Conservation (phyloP, 2,329 filamentous ascomycete genomes). For the Geosmithia morbida region DNA sequence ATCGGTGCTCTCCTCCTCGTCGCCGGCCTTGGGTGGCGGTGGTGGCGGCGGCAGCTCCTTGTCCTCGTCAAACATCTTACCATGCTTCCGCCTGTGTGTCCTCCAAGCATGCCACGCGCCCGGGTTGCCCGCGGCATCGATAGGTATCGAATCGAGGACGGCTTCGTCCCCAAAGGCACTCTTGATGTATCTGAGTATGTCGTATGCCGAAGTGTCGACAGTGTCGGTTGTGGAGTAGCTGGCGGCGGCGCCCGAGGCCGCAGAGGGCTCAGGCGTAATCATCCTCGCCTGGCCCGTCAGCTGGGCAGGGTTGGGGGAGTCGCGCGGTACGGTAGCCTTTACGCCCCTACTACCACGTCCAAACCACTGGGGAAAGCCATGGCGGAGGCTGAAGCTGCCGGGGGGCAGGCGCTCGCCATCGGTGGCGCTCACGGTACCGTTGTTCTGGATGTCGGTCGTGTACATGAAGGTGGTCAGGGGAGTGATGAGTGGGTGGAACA, state of each 20-base stretch:
- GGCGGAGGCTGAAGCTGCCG: constrained; percentile 76
- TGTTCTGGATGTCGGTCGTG: constrained; percentile 61
- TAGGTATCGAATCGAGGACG: constrained; percentile 63
- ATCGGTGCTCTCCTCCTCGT: too few species aligned
- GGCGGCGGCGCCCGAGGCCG: background rate
- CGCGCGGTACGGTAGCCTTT: background rate
- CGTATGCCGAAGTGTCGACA: constrained; percentile 38
- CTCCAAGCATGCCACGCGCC: constrained; percentile 93
- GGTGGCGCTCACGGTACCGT: constrained; percentile 66
- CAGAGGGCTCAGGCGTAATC: constrained; percentile 14
- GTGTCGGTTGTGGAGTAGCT: background rate
- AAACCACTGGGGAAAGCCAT: constrained; percentile 89
- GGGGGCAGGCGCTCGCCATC: constrained; percentile 75
- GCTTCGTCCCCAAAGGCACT: constrained; percentile 66
- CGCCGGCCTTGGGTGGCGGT: background rate
- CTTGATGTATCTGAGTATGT: constrained; percentile 67
- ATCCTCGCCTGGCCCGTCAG: constrained; percentile 7
- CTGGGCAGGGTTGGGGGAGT: constrained; percentile 9
- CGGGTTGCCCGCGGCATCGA: constrained; percentile 75
- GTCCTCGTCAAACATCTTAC: constrained; percentile 7
- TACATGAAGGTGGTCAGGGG: constrained; percentile 93
- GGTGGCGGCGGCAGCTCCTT: too few species aligned
- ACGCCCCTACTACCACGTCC: constrained; percentile 34
- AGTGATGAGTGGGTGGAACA: constrained; percentile 89
- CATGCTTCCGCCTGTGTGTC: constrained; percentile 39